Evolutionary conservation across 2,329 filamentous ascomycete species (phyloP), one percentile per base, ranked within the genome.

Genomic region (Celoporthe dispersa): DNA sequence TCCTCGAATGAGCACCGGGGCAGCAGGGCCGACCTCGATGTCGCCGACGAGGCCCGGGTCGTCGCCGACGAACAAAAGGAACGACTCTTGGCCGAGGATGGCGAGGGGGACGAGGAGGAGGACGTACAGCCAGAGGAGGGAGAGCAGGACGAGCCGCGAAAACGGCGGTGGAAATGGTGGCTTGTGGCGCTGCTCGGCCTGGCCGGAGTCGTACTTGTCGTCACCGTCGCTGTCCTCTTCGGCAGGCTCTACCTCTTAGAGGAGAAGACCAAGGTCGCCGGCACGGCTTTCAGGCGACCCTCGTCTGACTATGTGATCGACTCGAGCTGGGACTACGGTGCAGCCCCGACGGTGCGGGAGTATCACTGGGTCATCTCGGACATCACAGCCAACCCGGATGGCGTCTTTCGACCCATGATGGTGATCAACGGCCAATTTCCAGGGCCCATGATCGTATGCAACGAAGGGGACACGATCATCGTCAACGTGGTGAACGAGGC

Each of bases 351-450:
- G 22, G 83, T 82, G 2, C 84, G 90, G 73, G 84, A 87, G 72
- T 90, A 89, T 74, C 79, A 84, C 71, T 92, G 89, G 89, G 86
- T 81, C 0, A 85, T 92, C 39, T 77, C 80, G 12, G 87, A 91
- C 71, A 85, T 85, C 41, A 80, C 83, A 0, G 83, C 87, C 57
- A 90, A 88, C 67, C 90, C 90, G 0, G 88, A 92, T 74, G 90
- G 87, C 3, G 79, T 89, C 28, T 83, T 79, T 59, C 83, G 85
- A 28, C 84, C 82, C 11, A 86, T 91, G 83, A 86, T 94, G 66
- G 87, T 90, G 51, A 92, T 94, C 80, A 94, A 95, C 76, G 89
- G 89, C 48, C 84, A 91, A 76, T 94, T 92, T 79, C 93, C 93
- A 0, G 86, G 92, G 0, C 92, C 92, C 7, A 79, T 92, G 60